Evolutionary conservation across 2,329 filamentous ascomycete species (phyloP), one percentile per base, ranked within the genome.

Genomic region (Ophiostoma australiae): DNA sequence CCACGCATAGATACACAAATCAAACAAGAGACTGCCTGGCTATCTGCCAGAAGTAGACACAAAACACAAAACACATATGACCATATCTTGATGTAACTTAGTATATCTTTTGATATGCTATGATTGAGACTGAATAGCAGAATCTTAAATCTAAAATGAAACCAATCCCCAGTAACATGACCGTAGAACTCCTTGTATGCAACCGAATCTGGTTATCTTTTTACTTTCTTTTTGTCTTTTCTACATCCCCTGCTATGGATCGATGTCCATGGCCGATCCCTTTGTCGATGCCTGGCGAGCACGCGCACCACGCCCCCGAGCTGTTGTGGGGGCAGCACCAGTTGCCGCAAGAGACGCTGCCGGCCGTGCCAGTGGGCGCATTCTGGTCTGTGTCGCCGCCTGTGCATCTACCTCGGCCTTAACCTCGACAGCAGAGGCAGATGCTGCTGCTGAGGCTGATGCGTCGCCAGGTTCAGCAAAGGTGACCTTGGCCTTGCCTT

Each of bases 311-410:
- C 73, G 73, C 4, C 44, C 70, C 1, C 73, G 72, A 0, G 69
- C n/a, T 1, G 71, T 39, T 1, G 70, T 31, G 1, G 67, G 52
- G 0, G 41, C 44, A 4, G 23, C 39, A 13, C 55, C 69, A 0
- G 70, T 48, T 8, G 70, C 70, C 1, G 70, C 68, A 5, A 68
- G 23, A 1, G 70, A 69, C 2, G 72, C 52, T 4, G 78, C 85
- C 5, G 70, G 69, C 11, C 71, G 71, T 17, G 71, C 69, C 44
- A 72, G 33, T 31, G 71, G 71, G 11, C 71, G 72, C 48, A 27
- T 39, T 67, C 39, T 66, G 37, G 39, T 55, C 55, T 48, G 68
- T 35, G 68, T 5, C 1, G 69, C 10, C 2, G 70, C 39, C 1
- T 65, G n/a, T 58, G 48, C 72, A 2, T 70, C 70, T 31, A 23